Evolutionary conservation across 345 rosid species (phyloP).

Genomic region (Eucalyptus pauciflora): DNA sequence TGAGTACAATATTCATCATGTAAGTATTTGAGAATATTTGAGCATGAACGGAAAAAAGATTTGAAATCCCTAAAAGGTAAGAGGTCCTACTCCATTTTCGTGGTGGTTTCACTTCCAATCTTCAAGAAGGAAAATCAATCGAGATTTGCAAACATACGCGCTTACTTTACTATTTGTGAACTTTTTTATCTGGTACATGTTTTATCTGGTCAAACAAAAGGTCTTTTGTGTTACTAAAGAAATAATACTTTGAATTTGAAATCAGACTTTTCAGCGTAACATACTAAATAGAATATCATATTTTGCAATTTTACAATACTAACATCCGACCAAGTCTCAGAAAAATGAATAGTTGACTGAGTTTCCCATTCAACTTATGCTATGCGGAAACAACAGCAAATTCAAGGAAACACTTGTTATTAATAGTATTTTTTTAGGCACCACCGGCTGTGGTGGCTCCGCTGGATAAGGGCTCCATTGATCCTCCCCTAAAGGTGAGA

Average conservation of each 20-base stretch:
- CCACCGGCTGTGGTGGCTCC: too few species aligned
- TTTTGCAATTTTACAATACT: neutral
- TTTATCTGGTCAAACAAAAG: neutral
- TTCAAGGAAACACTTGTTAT: neutral
- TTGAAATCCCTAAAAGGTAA: neutral
- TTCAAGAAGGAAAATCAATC: neutral
- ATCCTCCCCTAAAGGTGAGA: too few species aligned
- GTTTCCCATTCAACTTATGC: neutral
- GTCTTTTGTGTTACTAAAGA: neutral
- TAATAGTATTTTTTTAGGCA: neutral
- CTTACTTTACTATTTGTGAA: neutral
- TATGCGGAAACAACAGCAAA: neutral
- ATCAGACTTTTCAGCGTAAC: neutral
- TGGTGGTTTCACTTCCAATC: neutral
- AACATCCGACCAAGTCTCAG: neutral
- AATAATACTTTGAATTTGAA: neutral
- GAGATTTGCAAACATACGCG: rapidly evolving
- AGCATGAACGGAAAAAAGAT: neutral
- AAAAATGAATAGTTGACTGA: neutral
- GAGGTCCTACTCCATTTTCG: neutral
- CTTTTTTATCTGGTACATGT: neutral
- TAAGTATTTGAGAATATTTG: neutral
- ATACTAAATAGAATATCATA: neutral
- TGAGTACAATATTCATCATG: neutral
- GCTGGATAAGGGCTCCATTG: too few species aligned